Conservation (phyloP, 345 rosid species). For the Crucihimalaya himalaica region DNA sequence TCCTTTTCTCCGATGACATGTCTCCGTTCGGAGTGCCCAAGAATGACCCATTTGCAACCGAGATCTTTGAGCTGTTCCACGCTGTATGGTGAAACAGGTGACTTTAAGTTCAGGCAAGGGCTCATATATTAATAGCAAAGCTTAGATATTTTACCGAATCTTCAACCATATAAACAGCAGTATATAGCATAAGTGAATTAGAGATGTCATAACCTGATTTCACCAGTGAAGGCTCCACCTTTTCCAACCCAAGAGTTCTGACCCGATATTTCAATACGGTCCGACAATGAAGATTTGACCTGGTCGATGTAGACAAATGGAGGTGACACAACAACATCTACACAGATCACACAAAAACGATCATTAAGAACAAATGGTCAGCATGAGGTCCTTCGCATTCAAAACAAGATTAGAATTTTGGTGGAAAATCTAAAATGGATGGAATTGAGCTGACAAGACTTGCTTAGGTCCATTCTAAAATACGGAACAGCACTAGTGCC, state of each 20-base stretch:
- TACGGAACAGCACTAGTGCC: not conserved
- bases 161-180: not conserved
- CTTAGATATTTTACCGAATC: not conserved
- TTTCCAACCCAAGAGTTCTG: slow-evolving; percentile 97
- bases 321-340: slow-evolving; percentile 98
- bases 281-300: slow-evolving; percentile 66
- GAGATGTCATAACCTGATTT: slow-evolving; percentile 71
- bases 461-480: not conserved
- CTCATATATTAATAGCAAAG: not conserved
- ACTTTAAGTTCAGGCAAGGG: not conserved
- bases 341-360: not conserved
- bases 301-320: slow-evolving; percentile 89
- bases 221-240: slow-evolving; percentile 99
- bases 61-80: slow-evolving; percentile 90
- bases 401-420: not conserved
- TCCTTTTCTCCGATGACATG: slow-evolving; percentile 89
- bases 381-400: not conserved
- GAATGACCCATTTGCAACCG: slow-evolving; percentile 97
- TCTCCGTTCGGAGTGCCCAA: slow-evolving; percentile 97
- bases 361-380: slow-evolving; percentile 16
- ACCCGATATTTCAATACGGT: slow-evolving; percentile 78
- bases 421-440: not conserved
- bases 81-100: slow-evolving; percentile 42
- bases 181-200: not conserved
- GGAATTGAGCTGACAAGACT: not conserved